These are phyloP conservation scores for Calophaca sinica DNA, from an alignment of 306 rosid genomes.

Conservation along the genomic window DNA sequence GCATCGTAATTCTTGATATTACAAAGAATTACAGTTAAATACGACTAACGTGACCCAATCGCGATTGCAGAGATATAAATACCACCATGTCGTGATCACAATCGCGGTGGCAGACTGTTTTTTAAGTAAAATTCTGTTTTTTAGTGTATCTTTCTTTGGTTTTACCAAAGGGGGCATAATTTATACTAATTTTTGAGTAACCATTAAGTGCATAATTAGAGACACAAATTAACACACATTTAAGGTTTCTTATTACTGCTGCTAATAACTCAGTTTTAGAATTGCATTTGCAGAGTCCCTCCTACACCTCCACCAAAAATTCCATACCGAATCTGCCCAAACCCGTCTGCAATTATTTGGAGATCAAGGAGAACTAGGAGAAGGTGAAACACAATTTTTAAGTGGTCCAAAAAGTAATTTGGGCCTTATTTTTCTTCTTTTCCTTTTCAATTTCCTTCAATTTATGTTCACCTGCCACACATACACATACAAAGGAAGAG, in stretches of 20 bases:
- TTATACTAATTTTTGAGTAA: background rate
- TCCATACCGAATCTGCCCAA: slow-evolving; percentile 84
- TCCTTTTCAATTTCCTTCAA: background rate
- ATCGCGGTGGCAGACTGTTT: too few species aligned
- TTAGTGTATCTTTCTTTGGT: too few species aligned
- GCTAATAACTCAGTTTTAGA: slow-evolving; percentile 21
- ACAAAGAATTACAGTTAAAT: too few species aligned
- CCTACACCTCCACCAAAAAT: slow-evolving; percentile 62
- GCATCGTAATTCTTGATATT: too few species aligned
- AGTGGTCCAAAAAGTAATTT: background rate
- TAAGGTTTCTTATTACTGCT: slow-evolving; percentile 10
- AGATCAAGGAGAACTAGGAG: slow-evolving; percentile 67
- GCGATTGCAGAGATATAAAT: too few species aligned
- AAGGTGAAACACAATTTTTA: slow-evolving; percentile 48
- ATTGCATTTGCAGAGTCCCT: slow-evolving; percentile 65
- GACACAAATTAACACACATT: background rate
- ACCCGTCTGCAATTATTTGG: slow-evolving; percentile 90
- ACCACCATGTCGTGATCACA: too few species aligned
- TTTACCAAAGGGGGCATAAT: background rate
- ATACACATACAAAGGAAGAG: slow-evolving; percentile 22
- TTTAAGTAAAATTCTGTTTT: too few species aligned
- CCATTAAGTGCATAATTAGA: background rate
- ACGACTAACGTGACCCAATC: too few species aligned
- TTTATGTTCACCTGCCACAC: slow-evolving; percentile 34
- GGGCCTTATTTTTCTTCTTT: background rate